These are phyloP conservation scores for Pholiota microspora DNA, from an alignment of 768 basidiomycete genomes.

Conservation along the genomic window DNA sequence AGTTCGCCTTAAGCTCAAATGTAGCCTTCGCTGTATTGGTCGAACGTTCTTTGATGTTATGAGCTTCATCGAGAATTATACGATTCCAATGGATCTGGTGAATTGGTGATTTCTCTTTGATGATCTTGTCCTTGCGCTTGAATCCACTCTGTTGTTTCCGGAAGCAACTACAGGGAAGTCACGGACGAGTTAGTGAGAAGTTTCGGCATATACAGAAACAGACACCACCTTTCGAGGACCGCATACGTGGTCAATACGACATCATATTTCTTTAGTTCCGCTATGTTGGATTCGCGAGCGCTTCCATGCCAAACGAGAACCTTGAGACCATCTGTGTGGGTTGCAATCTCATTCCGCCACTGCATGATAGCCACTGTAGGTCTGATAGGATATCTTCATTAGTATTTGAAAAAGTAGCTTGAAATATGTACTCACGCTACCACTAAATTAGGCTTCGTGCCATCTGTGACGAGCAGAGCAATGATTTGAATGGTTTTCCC, in stretches of 20 bases:
- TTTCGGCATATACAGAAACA: not conserved
- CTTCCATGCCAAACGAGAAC: constrained; percentile 93
- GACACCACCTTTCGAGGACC: constrained; percentile 64
- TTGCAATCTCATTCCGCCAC: constrained; percentile 92
- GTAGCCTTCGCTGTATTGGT: constrained; percentile 98
- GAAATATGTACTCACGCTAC: constrained; percentile 65
- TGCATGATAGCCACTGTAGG: constrained; percentile 65
- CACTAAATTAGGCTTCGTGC: constrained; percentile 81
- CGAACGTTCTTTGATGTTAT: constrained; percentile 94
- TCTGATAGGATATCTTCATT: constrained; percentile 43
- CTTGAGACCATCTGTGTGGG: constrained; percentile 81
- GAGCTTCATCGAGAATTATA: constrained; percentile 88
- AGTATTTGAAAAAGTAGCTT: constrained; percentile 36
- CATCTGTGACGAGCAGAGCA: constrained; percentile 78
- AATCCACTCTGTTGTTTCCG: constrained; percentile 92
- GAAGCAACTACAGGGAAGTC: constrained; percentile 59
- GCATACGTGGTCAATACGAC: constrained; percentile 89
- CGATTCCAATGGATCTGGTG: constrained; percentile 87
- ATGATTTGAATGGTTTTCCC: constrained; percentile 98
- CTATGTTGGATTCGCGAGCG: constrained; percentile 61
- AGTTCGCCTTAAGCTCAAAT: constrained; percentile 80
- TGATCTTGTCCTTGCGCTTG: constrained; percentile 76
- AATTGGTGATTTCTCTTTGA: constrained; percentile 86
- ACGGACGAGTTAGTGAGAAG: not conserved
- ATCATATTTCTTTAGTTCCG: constrained; percentile 79